Conservation (phyloP, 768 basidiomycete genomes). For the Tricholoma hemisulphureum region DNA sequence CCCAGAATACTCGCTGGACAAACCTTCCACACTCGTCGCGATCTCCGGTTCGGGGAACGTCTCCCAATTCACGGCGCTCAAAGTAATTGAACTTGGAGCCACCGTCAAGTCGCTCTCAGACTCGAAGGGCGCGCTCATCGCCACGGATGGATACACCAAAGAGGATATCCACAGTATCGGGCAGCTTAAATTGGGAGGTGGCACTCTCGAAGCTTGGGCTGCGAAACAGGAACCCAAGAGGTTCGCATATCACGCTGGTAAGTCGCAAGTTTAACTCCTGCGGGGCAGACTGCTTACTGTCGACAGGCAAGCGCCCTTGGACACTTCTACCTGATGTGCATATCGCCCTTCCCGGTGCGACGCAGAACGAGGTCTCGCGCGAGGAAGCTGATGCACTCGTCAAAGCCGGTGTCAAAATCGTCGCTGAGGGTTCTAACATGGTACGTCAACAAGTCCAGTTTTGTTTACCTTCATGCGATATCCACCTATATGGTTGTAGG, state of each 20-base stretch:
- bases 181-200: constrained; percentile 55
- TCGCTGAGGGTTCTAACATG: constrained; percentile 80
- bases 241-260: constrained; percentile 51
- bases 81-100: constrained; percentile 74
- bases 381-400: constrained; percentile 71
- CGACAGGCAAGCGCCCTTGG: constrained; percentile 62
- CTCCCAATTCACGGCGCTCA: constrained; percentile 72
- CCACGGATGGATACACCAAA: constrained; percentile 55
- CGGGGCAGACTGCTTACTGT: constrained; percentile 12
- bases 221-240: constrained; percentile 30
- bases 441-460: constrained; percentile 19
- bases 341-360: constrained; percentile 68
- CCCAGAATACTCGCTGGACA: constrained; percentile 53
- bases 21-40: constrained; percentile 48
- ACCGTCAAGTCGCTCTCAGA: constrained; percentile 72
- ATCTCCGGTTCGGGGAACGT: constrained; percentile 74
- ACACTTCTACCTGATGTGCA: constrained; percentile 59
- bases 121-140: constrained; percentile 68
- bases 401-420: constrained; percentile 65
- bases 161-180: constrained; percentile 52
- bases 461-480: neutral
- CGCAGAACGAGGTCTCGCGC: constrained; percentile 67
- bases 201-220: constrained; percentile 39
- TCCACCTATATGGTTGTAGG: constrained; percentile 28
- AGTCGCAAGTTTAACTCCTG: constrained; percentile 5